Conservation (phyloP, 176 grass and related monocot genomes). For the Luzula sylvatica region DNA sequence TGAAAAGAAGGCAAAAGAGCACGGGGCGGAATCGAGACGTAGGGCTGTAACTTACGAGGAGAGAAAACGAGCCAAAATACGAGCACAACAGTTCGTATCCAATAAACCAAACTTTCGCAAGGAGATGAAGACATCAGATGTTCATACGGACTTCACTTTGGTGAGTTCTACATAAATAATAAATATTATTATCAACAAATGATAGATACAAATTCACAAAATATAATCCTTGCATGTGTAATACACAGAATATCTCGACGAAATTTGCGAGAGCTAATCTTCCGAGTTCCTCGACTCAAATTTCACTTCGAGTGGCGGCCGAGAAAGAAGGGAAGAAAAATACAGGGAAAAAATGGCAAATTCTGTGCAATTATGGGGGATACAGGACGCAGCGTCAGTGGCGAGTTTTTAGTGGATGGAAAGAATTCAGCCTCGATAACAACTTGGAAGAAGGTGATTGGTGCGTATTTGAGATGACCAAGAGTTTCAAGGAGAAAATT, state of each 20-base stretch:
- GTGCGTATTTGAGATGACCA: conserved; percentile 15
- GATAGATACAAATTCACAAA: too few species aligned
- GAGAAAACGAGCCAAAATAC: background rate
- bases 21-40: background rate
- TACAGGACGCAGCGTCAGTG: background rate
- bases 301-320: background rate
- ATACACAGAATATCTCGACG: too few species aligned
- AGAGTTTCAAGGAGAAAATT: background rate
- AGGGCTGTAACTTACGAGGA: background rate
- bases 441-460: background rate
- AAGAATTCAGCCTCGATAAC: background rate
- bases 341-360: background rate
- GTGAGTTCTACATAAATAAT: background rate
- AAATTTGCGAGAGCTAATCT: background rate
- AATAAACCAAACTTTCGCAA: conserved; percentile 6
- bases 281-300: background rate
- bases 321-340: background rate
- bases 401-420: background rate
- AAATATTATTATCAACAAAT: too few species aligned
- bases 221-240: too few species aligned
- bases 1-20: background rate
- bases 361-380: background rate
- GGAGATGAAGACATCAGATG: background rate
- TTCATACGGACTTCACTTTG: background rate
- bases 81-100: background rate